phyloP scores from a whole-genome alignment of 768 basidiomycete genomes.

The Polyporus arcularius region DNA sequence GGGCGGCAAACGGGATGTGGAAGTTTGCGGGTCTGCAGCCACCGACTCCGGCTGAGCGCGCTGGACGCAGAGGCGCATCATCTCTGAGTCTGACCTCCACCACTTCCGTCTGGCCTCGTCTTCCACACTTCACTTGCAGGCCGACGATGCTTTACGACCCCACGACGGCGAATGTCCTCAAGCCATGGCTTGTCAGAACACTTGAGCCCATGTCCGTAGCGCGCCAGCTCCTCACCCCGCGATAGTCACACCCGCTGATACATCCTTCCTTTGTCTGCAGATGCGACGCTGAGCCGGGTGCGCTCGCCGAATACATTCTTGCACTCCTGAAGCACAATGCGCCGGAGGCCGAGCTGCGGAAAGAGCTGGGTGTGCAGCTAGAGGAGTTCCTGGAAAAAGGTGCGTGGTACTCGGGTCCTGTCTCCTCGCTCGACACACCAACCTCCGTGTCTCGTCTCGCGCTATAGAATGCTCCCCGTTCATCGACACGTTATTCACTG shows the following conservation, averaged over 20 bases:
- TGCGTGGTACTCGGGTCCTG: constrained; percentile 34
- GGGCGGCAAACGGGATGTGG: not conserved
- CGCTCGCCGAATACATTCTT: constrained; percentile 92
- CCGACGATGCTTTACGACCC: constrained; percentile 68
- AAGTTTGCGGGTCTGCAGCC: constrained; percentile 20
- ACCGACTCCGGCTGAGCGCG: not conserved
- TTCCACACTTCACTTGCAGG: not conserved
- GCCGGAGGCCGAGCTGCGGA: constrained; percentile 78
- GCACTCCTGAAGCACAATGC: constrained; percentile 91
- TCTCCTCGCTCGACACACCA: constrained; percentile 13
- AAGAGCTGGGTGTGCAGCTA: constrained; percentile 73
- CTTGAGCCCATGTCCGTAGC: constrained; percentile 85
- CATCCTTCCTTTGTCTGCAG: constrained; percentile 40
- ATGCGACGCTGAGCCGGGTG: constrained; percentile 95
- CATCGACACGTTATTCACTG: constrained; percentile 83
- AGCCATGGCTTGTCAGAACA: constrained; percentile 85
- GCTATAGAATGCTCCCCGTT: constrained; percentile 66
- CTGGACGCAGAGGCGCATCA: constrained; percentile 9
- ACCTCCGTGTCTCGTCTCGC: constrained; percentile 15
- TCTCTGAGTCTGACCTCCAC: constrained; percentile 7
- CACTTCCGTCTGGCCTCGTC: constrained; percentile 4
- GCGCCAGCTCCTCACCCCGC: not conserved
- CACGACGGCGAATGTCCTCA: constrained; percentile 64
- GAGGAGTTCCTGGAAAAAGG: constrained; percentile 95
- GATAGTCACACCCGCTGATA: constrained; percentile 11